Evolutionary conservation across 179 eudicot species (phyloP).

Genomic region (Spergularia azorica): DNA sequence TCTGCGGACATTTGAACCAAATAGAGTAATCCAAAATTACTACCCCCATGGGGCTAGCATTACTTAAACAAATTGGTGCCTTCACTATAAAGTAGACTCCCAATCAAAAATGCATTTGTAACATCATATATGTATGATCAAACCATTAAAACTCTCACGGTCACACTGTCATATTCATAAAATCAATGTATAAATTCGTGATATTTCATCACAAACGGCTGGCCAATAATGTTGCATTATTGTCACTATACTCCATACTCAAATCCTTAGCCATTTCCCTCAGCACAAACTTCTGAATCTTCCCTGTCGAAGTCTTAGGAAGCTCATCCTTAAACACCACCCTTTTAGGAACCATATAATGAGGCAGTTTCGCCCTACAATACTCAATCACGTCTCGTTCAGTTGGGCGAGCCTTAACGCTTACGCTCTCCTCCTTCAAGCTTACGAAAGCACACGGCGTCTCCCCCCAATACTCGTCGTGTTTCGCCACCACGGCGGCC

Average conservation of each 20-base stretch:
- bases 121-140: no score
- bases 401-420: constrained; percentile 21
- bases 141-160: no score
- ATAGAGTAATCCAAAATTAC: no score
- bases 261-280: constrained; percentile 33
- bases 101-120: no score
- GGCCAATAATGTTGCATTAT: neutral
- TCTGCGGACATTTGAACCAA: no score
- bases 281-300: constrained; percentile 37
- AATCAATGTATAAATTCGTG: no score
- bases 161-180: no score
- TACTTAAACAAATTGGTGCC: no score
- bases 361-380: constrained; percentile 31
- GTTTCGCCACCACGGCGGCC: constrained; percentile 37
- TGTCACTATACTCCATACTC: constrained; percentile 1
- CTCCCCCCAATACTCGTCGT: constrained; percentile 39
- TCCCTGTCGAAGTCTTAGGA: constrained; percentile 41
- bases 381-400: constrained; percentile 30
- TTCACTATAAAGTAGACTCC: no score
- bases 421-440: constrained; percentile 10
- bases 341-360: constrained; percentile 38
- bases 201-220: constrained; percentile 34
- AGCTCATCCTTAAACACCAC: constrained; percentile 35
- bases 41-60: no score
- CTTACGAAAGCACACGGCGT: constrained; percentile 41